Conservation (phyloP, 257 asterid species). For the Solanum etuberosum region DNA sequence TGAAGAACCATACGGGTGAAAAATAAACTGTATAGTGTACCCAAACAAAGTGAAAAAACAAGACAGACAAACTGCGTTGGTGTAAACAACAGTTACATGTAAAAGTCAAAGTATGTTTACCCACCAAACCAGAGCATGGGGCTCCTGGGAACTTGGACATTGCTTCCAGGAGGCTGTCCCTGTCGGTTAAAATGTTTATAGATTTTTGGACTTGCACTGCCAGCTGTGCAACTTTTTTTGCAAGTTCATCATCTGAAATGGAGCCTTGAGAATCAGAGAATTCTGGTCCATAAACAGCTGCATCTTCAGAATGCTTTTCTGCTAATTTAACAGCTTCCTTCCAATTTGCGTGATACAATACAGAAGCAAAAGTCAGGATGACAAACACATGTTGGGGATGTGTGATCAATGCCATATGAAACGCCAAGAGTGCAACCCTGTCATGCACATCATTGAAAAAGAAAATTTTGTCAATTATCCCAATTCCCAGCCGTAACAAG, state of each 20-base stretch:
- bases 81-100: not conserved
- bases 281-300: conserved; percentile 45
- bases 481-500: not conserved
- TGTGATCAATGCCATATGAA: conserved; percentile 52
- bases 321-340: conserved; percentile 50
- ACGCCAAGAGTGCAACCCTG: conserved; percentile 80
- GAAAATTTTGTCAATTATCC: not conserved
- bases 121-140: conserved; percentile 53
- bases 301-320: conserved; percentile 36
- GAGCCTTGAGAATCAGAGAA: conserved; percentile 24
- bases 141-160: conserved; percentile 53
- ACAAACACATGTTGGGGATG: conserved; percentile 58
- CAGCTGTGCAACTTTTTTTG: conserved; percentile 39
- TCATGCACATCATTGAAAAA: not conserved
- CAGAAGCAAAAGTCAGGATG: conserved; percentile 72
- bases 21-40: not conserved
- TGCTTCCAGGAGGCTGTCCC: conserved; percentile 36
- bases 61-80: not conserved
- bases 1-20: not conserved
- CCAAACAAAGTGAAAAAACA: not conserved
- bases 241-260: conserved; percentile 62
- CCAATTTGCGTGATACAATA: conserved; percentile 59
- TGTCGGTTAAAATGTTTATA: conserved; percentile 27
- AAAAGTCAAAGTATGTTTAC: conserved; percentile 21
- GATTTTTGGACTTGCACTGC: conserved; percentile 39